These are phyloP conservation scores for Laburnicola sp. DNA, from an alignment of 2,329 filamentous ascomycete species.

Conservation along the genomic window DNA sequence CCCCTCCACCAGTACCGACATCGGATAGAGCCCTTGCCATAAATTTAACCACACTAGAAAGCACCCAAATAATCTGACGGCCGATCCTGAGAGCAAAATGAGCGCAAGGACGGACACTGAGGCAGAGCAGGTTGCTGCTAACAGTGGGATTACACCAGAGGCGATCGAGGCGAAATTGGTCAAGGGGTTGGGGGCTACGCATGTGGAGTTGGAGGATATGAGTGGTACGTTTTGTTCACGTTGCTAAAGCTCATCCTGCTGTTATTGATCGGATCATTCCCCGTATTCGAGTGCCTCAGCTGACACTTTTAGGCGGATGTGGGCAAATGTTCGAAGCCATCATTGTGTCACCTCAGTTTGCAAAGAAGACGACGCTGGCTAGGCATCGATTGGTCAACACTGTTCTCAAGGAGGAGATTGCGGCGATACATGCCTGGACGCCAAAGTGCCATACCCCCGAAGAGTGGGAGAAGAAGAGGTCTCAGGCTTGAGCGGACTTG, in stretches of 20 bases:
- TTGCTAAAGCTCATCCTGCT: too few relatives aligned
- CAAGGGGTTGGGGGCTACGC: slow-evolving; percentile 69
- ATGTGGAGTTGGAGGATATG: slow-evolving; percentile 89
- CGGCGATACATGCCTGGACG: slow-evolving; percentile 90
- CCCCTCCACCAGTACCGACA: slow-evolving; percentile 10
- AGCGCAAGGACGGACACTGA: slow-evolving; percentile 50
- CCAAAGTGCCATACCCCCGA: slow-evolving; percentile 91
- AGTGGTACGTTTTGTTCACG: slow-evolving; percentile 65
- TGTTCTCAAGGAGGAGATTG: slow-evolving; percentile 83
- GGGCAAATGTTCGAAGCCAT: slow-evolving; percentile 71
- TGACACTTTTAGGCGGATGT: slow-evolving; percentile 60
- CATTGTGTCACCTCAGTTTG: slow-evolving; percentile 61
- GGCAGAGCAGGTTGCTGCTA: slow-evolving; percentile 57
- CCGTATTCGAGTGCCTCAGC: slow-evolving; percentile 1
- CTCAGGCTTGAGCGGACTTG: slow-evolving; percentile 18
- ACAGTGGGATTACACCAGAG: slow-evolving; percentile 69
- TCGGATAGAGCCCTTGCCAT: slow-evolving; percentile 39
- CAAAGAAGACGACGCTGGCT: slow-evolving; percentile 69
- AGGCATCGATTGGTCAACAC: slow-evolving; percentile 85
- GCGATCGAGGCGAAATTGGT: slow-evolving; percentile 69
- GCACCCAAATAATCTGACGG: slow-evolving; percentile 32
- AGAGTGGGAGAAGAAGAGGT: slow-evolving; percentile 75
- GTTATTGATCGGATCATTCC: not conserved
- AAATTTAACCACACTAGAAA: slow-evolving; percentile 30
- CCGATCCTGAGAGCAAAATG: slow-evolving; percentile 40